phyloP scores from a whole-genome alignment of 2,329 filamentous ascomycete genomes.

The Falciphora oryzae region DNA sequence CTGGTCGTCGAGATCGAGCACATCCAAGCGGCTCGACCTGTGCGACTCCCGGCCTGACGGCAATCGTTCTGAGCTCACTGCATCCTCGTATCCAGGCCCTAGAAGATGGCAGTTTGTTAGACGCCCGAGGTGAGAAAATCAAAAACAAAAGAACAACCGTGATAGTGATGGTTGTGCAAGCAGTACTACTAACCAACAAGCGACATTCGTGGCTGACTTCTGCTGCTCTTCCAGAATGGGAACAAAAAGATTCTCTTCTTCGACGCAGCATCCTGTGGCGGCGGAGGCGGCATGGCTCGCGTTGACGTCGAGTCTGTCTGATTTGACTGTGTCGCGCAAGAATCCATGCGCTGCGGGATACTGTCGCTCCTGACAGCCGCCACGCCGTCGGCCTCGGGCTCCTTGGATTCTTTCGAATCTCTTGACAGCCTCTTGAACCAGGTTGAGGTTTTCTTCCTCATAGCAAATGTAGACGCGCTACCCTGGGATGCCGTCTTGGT shows the following conservation, averaged over 20 bases:
- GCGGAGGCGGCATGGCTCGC: slow-evolving; percentile 2
- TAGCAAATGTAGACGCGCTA: slow-evolving; percentile 7
- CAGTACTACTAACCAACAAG: slow-evolving; percentile 33
- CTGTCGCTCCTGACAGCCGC: not conserved
- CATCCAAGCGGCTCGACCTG: slow-evolving; percentile 13
- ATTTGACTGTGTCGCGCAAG: not conserved
- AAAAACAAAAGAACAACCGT: not conserved
- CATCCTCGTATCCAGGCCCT: slow-evolving; percentile 29
- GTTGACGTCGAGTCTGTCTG: slow-evolving; percentile 9
- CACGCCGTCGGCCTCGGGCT: not conserved
- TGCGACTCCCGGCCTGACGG: slow-evolving; percentile 18
- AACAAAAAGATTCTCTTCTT: slow-evolving; percentile 49
- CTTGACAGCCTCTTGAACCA: slow-evolving; percentile 9
- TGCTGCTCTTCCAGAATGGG: slow-evolving; percentile 48
- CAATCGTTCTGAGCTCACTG: slow-evolving; percentile 20
- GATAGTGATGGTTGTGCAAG: not conserved
- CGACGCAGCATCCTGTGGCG: slow-evolving; percentile 11
- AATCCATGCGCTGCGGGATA: slow-evolving; percentile 1
- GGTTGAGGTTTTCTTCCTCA: slow-evolving; percentile 6
- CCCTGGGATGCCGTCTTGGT: slow-evolving; percentile 5
- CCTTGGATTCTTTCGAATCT: slow-evolving; percentile 8
- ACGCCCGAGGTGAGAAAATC: not conserved
- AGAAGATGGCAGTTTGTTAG: not conserved
- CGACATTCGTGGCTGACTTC: slow-evolving; percentile 36
- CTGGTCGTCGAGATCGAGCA: slow-evolving; percentile 24